Percentiles rank a stretch among this genome's conserved stretches.
These are phyloP conservation scores for Podospora bellae-mahoneyi DNA, from an alignment of 495 filamentous ascomycete genomes.

Conservation along the genomic window DNA sequence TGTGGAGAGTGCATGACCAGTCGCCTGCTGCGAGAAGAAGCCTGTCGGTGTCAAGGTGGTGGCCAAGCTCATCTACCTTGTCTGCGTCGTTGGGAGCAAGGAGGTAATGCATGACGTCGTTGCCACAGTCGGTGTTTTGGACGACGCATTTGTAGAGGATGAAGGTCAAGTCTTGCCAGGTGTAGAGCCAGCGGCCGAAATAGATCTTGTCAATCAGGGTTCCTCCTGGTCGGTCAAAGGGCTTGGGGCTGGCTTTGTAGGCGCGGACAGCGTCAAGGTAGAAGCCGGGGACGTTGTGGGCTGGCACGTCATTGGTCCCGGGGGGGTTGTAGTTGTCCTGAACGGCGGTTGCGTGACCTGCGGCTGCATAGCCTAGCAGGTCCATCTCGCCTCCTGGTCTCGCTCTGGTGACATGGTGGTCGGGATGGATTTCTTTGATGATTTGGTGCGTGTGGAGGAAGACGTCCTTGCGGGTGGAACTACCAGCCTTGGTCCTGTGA, in stretches of 20 bases:
- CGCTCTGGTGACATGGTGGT: slow-evolving; percentile 27
- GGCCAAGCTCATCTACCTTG: not conserved
- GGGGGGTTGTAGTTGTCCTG: slow-evolving; percentile 14
- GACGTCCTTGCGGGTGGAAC: not conserved
- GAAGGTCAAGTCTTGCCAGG: slow-evolving; percentile 40
- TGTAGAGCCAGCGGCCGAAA: slow-evolving; percentile 47
- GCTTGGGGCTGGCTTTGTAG: slow-evolving; percentile 5
- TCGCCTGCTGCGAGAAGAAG: slow-evolving; percentile 45
- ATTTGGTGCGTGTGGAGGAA: not conserved
- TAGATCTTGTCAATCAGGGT: not conserved
- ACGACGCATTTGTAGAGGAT: slow-evolving; percentile 46
- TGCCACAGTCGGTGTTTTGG: slow-evolving; percentile 27
- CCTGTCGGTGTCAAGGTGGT: slow-evolving; percentile 38
- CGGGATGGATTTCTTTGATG: slow-evolving; percentile 26
- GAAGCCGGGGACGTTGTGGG: slow-evolving; percentile 14
- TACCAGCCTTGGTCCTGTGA: not conserved
- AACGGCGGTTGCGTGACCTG: slow-evolving; percentile 28
- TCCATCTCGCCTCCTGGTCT: slow-evolving; percentile 9
- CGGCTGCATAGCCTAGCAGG: slow-evolving; percentile 29
- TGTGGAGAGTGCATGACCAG: slow-evolving; percentile 46
- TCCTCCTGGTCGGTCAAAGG: slow-evolving; percentile 6
- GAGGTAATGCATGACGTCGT: slow-evolving; percentile 39
- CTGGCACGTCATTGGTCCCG: slow-evolving; percentile 16
- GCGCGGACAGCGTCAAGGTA: not conserved
- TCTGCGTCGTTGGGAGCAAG: slow-evolving; percentile 28